Percentiles rank a stretch among this genome's conserved stretches.
These are phyloP conservation scores for Termitomyces sp. DNA, from an alignment of 768 basidiomycete species.

Conservation along the genomic window DNA sequence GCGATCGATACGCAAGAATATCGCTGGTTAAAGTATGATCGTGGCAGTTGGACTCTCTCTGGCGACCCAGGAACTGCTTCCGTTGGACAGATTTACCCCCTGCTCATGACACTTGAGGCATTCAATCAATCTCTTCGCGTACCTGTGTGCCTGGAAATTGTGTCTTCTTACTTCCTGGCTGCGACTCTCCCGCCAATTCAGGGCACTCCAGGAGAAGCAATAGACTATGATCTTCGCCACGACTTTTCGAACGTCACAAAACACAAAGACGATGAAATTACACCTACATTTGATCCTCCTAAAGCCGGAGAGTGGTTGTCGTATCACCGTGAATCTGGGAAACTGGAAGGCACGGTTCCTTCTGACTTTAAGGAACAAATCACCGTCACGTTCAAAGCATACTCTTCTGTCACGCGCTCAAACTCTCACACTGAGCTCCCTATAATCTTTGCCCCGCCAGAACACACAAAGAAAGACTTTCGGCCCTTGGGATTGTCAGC, in stretches of 20 bases:
- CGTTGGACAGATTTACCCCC: constrained; percentile 24
- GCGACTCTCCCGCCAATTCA: constrained; percentile 52
- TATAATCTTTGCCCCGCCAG: constrained; percentile 37
- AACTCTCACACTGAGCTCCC: constrained; percentile 61
- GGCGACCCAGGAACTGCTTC: constrained; percentile 55
- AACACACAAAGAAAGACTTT: constrained; percentile 31
- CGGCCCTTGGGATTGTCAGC: constrained; percentile 32
- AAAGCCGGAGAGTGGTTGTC: constrained; percentile 43
- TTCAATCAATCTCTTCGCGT: constrained; percentile 67
- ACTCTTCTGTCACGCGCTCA: constrained; percentile 59
- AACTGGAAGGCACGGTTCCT: constrained; percentile 57
- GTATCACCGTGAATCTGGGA: constrained; percentile 40
- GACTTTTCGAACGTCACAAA: constrained; percentile 52
- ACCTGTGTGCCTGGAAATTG: constrained; percentile 58
- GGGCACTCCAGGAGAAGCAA: constrained; percentile 40
- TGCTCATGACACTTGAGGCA: constrained; percentile 56
- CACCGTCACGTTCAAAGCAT: constrained; percentile 59
- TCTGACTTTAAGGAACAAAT: constrained; percentile 34
- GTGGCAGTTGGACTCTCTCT: constrained; percentile 46
- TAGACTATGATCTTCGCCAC: constrained; percentile 48
- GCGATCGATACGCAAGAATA: constrained; percentile 54
- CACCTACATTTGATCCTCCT: constrained; percentile 49
- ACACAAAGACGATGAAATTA: constrained; percentile 43
- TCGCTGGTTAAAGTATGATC: constrained; percentile 62
- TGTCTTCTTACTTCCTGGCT: constrained; percentile 67